Evolutionary conservation across 768 basidiomycete genomes (phyloP).

Genomic region (Rhodosporidiobolus odoratus): DNA sequence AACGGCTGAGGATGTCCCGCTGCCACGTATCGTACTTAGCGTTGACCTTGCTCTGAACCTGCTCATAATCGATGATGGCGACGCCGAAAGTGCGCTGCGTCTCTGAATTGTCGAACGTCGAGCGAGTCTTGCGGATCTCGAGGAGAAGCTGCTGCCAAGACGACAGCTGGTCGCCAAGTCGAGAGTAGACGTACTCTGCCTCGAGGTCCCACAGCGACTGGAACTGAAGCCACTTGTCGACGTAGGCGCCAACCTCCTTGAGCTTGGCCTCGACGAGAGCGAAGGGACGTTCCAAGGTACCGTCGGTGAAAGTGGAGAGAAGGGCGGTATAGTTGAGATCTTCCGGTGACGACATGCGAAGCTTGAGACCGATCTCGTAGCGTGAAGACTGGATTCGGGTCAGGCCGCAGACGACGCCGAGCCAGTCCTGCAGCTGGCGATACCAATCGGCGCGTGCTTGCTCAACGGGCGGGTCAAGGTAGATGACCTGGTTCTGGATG

Average conservation of each 20-base stretch:
- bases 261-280: conserved; percentile 79
- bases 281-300: conserved; percentile 74
- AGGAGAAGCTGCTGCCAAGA: conserved; percentile 90
- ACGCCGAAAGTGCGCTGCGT: conserved; percentile 87
- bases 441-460: conserved; percentile 86
- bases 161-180: conserved; percentile 85
- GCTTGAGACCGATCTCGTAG: conserved; percentile 92
- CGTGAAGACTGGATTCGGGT: conserved; percentile 86
- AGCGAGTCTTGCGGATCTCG: conserved; percentile 92
- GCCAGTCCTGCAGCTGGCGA: conserved; percentile 78
- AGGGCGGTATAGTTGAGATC: conserved; percentile 79
- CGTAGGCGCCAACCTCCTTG: conserved; percentile 79
- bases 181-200: conserved; percentile 90
- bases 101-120: conserved; percentile 95
- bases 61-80: conserved; percentile 93
- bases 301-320: conserved; percentile 66
- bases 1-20: conserved; percentile 82
- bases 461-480: conserved; percentile 95
- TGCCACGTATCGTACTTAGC: conserved; percentile 99
- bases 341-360: conserved; percentile 59
- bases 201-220: conserved; percentile 98
- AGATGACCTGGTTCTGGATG: conserved; percentile 98
- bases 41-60: conserved; percentile 93
- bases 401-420: conserved; percentile 84
- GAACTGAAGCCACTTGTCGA: conserved; percentile 97